Percentiles rank a stretch among this genome's conserved stretches.
These are phyloP conservation scores for Cytauxzoon felis DNA, from an alignment of 169 alveolate species.

Conservation along the genomic window DNA sequence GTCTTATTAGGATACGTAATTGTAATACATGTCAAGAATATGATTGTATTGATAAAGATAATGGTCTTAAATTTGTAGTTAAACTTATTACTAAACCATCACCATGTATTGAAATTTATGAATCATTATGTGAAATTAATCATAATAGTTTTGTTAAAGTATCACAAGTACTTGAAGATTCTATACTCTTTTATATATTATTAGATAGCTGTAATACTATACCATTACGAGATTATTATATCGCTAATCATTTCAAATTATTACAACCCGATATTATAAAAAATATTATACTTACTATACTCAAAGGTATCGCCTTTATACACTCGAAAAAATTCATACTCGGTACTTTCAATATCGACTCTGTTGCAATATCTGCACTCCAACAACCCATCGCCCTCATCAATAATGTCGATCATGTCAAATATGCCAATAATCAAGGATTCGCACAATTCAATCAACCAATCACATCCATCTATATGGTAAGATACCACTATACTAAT, in stretches of 20 bases:
- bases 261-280: constrained; percentile 33
- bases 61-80: constrained; percentile 23
- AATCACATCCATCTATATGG: too few relatives aligned
- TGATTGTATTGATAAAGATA: constrained; percentile 54
- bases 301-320: constrained; percentile 59
- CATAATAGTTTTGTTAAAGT: constrained; percentile 36
- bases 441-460: too few relatives aligned
- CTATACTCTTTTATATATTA: constrained; percentile 24
- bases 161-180: constrained; percentile 40
- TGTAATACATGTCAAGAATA: constrained; percentile 28
- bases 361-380: constrained; percentile 28
- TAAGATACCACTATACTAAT: too few relatives aligned
- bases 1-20: constrained; percentile 27
- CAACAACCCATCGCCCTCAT: too few relatives aligned
- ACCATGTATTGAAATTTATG: constrained; percentile 15
- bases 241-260: constrained; percentile 53
- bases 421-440: too few relatives aligned
- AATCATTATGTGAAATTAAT: constrained; percentile 11
- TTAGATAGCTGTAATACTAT: constrained; percentile 13
- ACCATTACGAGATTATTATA: constrained; percentile 37
- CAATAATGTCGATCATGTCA: too few relatives aligned
- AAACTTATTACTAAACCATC: constrained; percentile 33
- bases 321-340: constrained; percentile 62
- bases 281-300: constrained; percentile 58
- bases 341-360: constrained; percentile 62